Evolutionary conservation across 768 basidiomycete genomes (phyloP), one percentile per base, ranked within the genome.

Genomic region (Trametes sanguinea): DNA sequence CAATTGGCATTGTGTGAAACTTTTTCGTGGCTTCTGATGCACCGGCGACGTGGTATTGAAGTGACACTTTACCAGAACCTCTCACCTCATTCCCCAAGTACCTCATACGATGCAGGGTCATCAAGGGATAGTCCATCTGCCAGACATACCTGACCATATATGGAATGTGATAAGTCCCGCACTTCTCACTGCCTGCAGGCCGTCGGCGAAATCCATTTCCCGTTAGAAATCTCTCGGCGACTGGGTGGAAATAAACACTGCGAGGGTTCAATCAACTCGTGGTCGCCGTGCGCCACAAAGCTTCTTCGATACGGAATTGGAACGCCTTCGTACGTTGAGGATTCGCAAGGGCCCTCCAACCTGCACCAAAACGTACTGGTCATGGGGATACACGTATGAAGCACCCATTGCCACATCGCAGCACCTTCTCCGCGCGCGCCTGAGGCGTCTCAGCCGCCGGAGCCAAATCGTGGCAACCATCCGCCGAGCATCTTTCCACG

Each of bases 41-140:
- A 35, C 54, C 50, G 54, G 29, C 27, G 37, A 39, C 42, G 54
- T 59, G 57, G 57, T 50, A 52, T 27, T 30, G 13, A 52, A 45
- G 37, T 62, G 61, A 57, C 55, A 62, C 44, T 45, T 62, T 52
- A 50, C 61, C 50, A 56, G 42, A 57, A 62, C 54, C 48, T 51
- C 61, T 45, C 61, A 50, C 60, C 60, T 47, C 54, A 54, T 32
- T 61, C 46, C 35, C 62, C 54, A 50, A 54, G 57, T 56, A 64
- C 63, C 63, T 64, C 63, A 64, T 64, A 54, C 22, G 44, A 50
- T 64, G 54, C 63, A 64, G 63, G 63, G 63, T 64, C 63, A 64
- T 64, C 63, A 64, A 27, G 58, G 57, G 50, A 55, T 59, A 48
- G 53, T 39, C 47, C 53, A 46, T 33, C 58, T 45, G 50, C 45